Base-by-base conservation (phyloP, 352 stramenopile species). In the Globisporangium echinulatum region DNA sequence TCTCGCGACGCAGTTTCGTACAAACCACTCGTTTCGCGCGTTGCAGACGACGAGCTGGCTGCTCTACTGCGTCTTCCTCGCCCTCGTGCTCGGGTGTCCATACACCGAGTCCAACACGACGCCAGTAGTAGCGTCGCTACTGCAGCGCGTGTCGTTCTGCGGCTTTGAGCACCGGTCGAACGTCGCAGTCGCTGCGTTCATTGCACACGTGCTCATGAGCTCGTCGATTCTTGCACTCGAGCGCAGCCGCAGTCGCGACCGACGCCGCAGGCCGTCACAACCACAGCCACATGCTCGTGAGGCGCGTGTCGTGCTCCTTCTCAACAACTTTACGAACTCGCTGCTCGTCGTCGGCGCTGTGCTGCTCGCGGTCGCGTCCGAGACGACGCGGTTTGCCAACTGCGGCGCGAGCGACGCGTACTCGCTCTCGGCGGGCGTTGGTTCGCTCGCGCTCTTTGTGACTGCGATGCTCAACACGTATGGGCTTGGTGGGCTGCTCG, bases 321-420 rank as follows among this genome's bases (percentile, higher is more conserved):
- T 90, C 46, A 88, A 94, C 72, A 92, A 92, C 72, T 92, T 86
- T 59, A 91, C 88, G 68, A 92, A 94, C 67, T 88, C 91, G 77
- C 60, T 92, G 59, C 65, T 90, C 49, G 64, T 91, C 48, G 76
- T 91, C 5, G 81, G 82, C 17, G 85, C 82, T 10, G 66, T 85
- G 33, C 33, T 89, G 36, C 59, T 94, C 7, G 82, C 82, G 1
- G 38, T 82, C 43, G 70, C 69, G 19, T 88, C 81, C 37, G 82
- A 92, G 59, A 74, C 75, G 61, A 71, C 69, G n/a, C 75, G 72
- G n/a, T 55, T 75, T 64, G 51, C 15, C 3, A 59, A 54, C 39
- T 37, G 40, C n/a, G 49, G 61, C 54, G 14, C 53, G 48, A 47
- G 71, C 66, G 48, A 66, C 74, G 43, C 59, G 15, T 88, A 88